Conservation (phyloP, 2,329 filamentous ascomycete species). For the Aspergillus pseudoviridinutans region DNA sequence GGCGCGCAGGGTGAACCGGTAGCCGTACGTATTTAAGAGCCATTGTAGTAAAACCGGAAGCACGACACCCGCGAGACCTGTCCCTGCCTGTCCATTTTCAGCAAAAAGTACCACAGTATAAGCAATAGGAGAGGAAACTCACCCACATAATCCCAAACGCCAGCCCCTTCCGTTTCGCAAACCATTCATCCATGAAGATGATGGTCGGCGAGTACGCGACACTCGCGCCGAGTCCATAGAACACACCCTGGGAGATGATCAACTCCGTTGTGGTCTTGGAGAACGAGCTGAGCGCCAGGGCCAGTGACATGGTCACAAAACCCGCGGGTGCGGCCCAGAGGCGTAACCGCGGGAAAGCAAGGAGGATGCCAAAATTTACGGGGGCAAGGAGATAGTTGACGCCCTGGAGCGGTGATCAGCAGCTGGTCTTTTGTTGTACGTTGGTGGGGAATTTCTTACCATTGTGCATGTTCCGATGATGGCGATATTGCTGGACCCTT, state of each 20-base stretch:
- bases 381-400: constrained; percentile 24
- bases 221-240: constrained; percentile 43
- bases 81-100: constrained; percentile 21
- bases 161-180: constrained; percentile 46
- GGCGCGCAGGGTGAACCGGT: constrained; percentile 22
- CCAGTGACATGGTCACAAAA: constrained; percentile 31
- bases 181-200: constrained; percentile 50
- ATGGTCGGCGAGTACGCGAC: constrained; percentile 47
- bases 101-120: neutral
- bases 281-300: constrained; percentile 38
- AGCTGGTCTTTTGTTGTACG: neutral
- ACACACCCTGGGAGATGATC: constrained; percentile 36
- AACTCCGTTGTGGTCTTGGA: constrained; percentile 38
- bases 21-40: constrained; percentile 26
- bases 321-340: constrained; percentile 29
- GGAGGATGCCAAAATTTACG: constrained; percentile 24
- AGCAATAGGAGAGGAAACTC: constrained; percentile 3
- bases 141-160: constrained; percentile 49
- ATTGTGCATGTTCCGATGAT: constrained; percentile 62
- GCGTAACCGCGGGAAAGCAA: constrained; percentile 28
- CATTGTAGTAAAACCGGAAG: constrained; percentile 29
- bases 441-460: no score
- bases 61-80: constrained; percentile 28
- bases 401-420: constrained; percentile 16
- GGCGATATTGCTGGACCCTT: constrained; percentile 47